These are phyloP conservation scores for Naganishia vishniacii DNA, from an alignment of 768 basidiomycete genomes.

Conservation along the genomic window DNA sequence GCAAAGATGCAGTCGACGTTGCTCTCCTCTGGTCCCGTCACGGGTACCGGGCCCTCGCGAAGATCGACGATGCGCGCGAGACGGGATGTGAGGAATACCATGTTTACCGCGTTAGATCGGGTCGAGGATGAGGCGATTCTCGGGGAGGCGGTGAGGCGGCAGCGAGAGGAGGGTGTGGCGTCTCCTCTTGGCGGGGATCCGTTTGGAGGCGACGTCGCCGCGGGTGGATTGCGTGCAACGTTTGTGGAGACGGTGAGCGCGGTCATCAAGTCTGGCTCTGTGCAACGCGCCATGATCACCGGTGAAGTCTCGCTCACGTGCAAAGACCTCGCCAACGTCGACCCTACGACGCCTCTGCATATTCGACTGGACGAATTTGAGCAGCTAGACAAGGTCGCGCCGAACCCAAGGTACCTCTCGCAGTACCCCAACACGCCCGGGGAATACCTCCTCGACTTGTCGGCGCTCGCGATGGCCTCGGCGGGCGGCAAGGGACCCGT, in stretches of 20 bases:
- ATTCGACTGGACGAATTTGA: slow-evolving; percentile 48
- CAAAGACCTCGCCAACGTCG: slow-evolving; percentile 10
- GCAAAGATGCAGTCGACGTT: slow-evolving; percentile 48
- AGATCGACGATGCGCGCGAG: slow-evolving; percentile 46
- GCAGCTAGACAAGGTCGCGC: slow-evolving; percentile 51
- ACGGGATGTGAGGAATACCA: slow-evolving; percentile 50
- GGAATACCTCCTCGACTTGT: slow-evolving; percentile 47
- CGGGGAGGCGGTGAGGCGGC: slow-evolving; percentile 30
- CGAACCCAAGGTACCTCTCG: slow-evolving; percentile 49
- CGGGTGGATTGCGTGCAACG: slow-evolving; percentile 41
- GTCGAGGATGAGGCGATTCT: slow-evolving; percentile 39
- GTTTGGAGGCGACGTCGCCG: slow-evolving; percentile 21
- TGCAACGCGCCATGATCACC: slow-evolving; percentile 47
- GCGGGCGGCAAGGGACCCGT: slow-evolving; percentile 27
- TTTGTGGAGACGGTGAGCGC: slow-evolving; percentile 51
- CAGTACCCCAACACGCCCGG: slow-evolving; percentile 45
- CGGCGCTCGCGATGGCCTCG: slow-evolving; percentile 35
- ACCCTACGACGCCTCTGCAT: slow-evolving; percentile 36
- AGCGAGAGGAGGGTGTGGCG: slow-evolving; percentile 21
- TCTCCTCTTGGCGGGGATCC: slow-evolving; percentile 27
- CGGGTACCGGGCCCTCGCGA: slow-evolving; percentile 22
- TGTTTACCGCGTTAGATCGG: slow-evolving; percentile 34
- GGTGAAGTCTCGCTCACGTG: slow-evolving; percentile 49
- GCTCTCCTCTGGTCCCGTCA: slow-evolving; percentile 40
- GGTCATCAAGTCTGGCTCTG: slow-evolving; percentile 43